A percentile compares a stretch with the other conserved stretches of the same genome.
phyloP scores from a whole-genome alignment of 169 alveolate genomes.

The Plasmodium vivax region DNA sequence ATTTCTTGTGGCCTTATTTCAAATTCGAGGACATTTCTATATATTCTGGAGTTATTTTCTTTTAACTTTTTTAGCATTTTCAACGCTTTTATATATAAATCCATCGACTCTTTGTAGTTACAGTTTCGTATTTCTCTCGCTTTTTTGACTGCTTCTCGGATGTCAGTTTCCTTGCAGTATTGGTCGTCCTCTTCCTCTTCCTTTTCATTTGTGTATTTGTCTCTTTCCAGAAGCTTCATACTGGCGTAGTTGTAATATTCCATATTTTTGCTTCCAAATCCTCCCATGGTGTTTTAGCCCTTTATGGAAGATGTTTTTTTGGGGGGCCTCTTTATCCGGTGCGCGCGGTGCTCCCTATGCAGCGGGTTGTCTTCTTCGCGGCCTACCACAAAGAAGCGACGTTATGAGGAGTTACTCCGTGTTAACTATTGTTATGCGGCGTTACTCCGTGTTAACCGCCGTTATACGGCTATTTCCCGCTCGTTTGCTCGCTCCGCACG shows the following conservation, averaged over 20 bases:
- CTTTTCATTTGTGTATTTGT: slow-evolving; percentile 10
- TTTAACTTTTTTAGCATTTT: slow-evolving; percentile 37
- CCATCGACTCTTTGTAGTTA: slow-evolving; percentile 36
- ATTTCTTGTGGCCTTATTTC: slow-evolving; percentile 60
- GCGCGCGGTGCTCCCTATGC: background rate
- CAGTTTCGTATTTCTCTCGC: slow-evolving; percentile 52
- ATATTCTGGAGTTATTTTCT: slow-evolving; percentile 34
- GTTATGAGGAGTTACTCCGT: background rate
- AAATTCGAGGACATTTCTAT: slow-evolving; percentile 56
- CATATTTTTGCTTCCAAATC: slow-evolving; percentile 36
- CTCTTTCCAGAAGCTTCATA: slow-evolving; percentile 28
- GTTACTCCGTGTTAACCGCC: background rate
- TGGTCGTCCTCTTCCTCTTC: background rate
- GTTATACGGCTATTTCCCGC: background rate
- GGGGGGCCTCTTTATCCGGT: background rate
- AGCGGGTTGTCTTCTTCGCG: background rate
- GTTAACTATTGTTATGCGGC: no score
- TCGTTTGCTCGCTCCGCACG: background rate
- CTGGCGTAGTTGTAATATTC: slow-evolving; percentile 59
- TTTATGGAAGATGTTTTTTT: background rate
- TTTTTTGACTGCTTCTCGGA: slow-evolving; percentile 24
- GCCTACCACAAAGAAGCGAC: background rate
- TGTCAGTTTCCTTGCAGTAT: slow-evolving; percentile 20
- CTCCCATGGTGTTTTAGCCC: slow-evolving; percentile 22
- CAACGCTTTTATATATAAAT: slow-evolving; percentile 47